phyloP scores from a whole-genome alignment of 2,329 filamentous ascomycete genomes.

The Mollisiaceae sp. region DNA sequence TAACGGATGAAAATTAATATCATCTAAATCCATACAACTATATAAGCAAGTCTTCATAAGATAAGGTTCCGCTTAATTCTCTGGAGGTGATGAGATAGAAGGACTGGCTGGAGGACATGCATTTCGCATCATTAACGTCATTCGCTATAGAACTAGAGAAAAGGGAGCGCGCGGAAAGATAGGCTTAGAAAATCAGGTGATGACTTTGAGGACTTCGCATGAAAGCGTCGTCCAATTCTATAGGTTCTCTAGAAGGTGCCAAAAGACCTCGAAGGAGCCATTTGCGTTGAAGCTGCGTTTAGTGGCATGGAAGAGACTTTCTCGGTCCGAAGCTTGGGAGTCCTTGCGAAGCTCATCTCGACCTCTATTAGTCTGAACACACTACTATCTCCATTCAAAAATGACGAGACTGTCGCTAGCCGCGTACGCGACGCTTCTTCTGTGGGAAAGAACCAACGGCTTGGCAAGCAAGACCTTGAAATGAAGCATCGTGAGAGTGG shows the following conservation, averaged over 20 bases:
- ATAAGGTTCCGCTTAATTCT: not conserved
- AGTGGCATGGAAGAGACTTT: not conserved
- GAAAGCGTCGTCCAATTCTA: too few species aligned
- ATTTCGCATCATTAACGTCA: not conserved
- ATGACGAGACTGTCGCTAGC: not conserved
- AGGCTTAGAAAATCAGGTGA: not conserved
- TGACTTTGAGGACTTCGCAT: not conserved
- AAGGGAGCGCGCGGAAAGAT: not conserved
- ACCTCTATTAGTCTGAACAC: not conserved
- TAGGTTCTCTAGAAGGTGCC: too few species aligned
- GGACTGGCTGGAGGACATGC: not conserved
- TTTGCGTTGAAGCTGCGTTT: not conserved
- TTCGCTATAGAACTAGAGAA: not conserved
- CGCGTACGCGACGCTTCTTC: not conserved
- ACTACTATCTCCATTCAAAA: not conserved
- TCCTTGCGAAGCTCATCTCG: slow-evolving; percentile 17
- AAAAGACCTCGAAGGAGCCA: not conserved
- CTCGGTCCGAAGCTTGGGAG: slow-evolving; percentile 11
- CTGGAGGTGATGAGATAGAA: not conserved
- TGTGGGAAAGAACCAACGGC: not conserved
- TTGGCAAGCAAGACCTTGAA: not conserved
- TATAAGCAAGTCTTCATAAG: not conserved
- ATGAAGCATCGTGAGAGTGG: too few species aligned
- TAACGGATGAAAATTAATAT: not conserved
- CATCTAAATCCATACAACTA: not conserved